Evolutionary conservation across 331 rosid genomes (phyloP), one percentile per base, ranked within the genome.

Genomic region (Rhamnella rubrinervis): DNA sequence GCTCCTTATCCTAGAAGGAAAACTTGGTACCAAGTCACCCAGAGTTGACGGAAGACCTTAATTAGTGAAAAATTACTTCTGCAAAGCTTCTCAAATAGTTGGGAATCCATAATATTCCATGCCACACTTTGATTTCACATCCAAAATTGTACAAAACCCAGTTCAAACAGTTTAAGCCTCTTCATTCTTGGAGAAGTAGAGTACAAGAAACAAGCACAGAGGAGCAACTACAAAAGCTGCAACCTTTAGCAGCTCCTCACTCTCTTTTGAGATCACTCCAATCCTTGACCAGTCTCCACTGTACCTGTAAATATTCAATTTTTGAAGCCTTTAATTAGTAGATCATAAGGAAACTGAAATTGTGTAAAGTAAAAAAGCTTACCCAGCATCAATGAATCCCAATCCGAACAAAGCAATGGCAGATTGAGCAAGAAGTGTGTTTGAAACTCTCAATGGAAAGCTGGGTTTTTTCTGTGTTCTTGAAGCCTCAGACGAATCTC

Each of bases 261-360:
- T 77, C 76, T 93, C 85, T 55, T 65, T 77, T 64, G 98, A 80
- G 46, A 93, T 80, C 44, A 78, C 98, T 57, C 97, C 97, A 74
- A 90, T 90, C 77, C 98, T 93, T 6, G 98, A 93, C 98, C 98
- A 93, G 69, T 93, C 98, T 67, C 97, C 97, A 59, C 93, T 93
- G 65, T 88, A 93, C 91, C 96, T 92, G 85, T 18, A 65, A 71
- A 76, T 47, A 49, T 70, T 63, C 8, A 67, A 67, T 53, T 56
- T 53, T 20, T 6, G 16, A 16, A 37, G 47, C 50, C 8, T 47
- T 26, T 20, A 76, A 20, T 39, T 73, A 25, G 1, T 56, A 55
- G 5, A 39, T 41, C 5, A 50, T 6, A 1, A 61, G 11, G 35
- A 56, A 58, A 37, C 59, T 15, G 23, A 53, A 69, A 12, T 16